Evolutionary conservation across 768 basidiomycete genomes (phyloP), one percentile per base, ranked within the genome.

Genomic region (Mycena rosella): DNA sequence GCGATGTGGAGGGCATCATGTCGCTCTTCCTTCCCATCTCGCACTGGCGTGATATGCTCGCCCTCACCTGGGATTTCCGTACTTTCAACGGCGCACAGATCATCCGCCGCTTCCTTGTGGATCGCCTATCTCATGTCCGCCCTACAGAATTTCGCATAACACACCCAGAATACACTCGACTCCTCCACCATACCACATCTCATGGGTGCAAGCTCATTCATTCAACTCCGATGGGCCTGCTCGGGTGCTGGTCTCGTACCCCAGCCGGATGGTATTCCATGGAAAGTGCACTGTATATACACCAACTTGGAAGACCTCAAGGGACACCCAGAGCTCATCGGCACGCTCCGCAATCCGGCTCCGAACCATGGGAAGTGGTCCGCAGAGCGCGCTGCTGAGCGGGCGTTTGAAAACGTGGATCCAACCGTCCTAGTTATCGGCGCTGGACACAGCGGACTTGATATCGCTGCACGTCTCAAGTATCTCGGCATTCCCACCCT

Each of bases 41-140:
- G 5, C 85, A 85, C 64, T 91, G 89, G 90, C 78, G 88, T 15
- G 89, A 91, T 68, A 79, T 86, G 57, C 82, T 89, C n/a, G 82
- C 86, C 0, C 80, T 91, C 60, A 90, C 89, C 20, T 90, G 88
- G 88, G 83, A 88, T 63, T 85, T 89, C 53, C 85, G 88, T 40
- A 87, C 88, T 10, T 86, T 91, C 72, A 81, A 84, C 68, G 82
- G 86, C 15, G 76, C 70, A 38, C 22, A 72, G 1, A 74, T 75
- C 10, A 85, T 91, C 44, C 73, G 61, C 4, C 72, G 74, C 26
- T 85, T 89, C 74, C 82, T 89, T 38, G n/a, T 67, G 6, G 85
- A 85, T 53, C 83, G 87, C 29, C 79, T 90, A 18, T 59, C 44
- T 7, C 22, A 32, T 3, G 62, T 77, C 6, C 59, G 74, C 54